Percentiles rank a stretch among this genome's conserved stretches.
Conservation (phyloP, 2,329 filamentous ascomycete species). For the Aulographum hederae region DNA sequence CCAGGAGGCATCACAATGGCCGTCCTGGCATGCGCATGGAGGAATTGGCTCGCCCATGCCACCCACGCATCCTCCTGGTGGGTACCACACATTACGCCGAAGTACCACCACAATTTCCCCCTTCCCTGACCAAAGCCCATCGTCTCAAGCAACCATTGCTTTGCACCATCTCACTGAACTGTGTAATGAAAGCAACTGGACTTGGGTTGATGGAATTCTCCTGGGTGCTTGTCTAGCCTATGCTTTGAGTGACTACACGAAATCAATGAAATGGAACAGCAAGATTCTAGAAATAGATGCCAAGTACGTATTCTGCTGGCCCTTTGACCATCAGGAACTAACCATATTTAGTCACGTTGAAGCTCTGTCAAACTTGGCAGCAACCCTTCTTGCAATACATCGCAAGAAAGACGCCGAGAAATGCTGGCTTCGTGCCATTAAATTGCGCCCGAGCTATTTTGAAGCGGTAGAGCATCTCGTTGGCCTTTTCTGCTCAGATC, state of each 20-base stretch:
- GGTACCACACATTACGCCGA: too few relatives aligned
- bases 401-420: constrained; percentile 68
- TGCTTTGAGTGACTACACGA: constrained; percentile 67
- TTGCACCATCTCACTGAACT: constrained; percentile 54
- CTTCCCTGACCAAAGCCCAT: too few relatives aligned
- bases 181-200: constrained; percentile 65
- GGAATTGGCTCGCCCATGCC: too few relatives aligned
- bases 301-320: constrained; percentile 1
- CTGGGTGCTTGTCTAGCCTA: constrained; percentile 85
- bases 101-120: too few relatives aligned
- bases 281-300: constrained; percentile 41
- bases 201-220: constrained; percentile 86
- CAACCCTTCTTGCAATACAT: constrained; percentile 69
- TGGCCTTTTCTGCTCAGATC: constrained; percentile 63
- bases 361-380: constrained; percentile 82
- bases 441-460: constrained; percentile 68
- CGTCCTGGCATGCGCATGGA: too few relatives aligned
- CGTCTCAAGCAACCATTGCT: too few relatives aligned
- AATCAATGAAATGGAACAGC: constrained; percentile 57
- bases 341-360: constrained; percentile 54
- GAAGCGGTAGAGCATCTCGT: constrained; percentile 93
- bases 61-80: too few relatives aligned
- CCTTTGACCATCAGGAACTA: constrained; percentile 2
- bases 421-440: constrained; percentile 73
- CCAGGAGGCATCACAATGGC: too few relatives aligned